Percentiles rank a stretch among this genome's conserved stretches.
Conservation (phyloP, 495 filamentous ascomycete species). For the Cladorrhinum samala region DNA sequence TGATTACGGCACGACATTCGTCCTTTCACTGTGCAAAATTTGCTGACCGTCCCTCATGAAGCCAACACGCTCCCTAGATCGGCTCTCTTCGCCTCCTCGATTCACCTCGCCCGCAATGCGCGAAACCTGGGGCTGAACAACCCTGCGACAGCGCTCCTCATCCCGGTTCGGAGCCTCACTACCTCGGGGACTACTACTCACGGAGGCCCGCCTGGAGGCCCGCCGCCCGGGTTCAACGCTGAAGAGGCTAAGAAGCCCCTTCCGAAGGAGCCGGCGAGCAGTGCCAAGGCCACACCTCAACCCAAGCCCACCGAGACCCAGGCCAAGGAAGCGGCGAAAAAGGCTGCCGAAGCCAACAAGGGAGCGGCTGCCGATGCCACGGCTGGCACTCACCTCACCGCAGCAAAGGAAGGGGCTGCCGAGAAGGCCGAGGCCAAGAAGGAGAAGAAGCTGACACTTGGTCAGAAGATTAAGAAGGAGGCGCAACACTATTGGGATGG, state of each 20-base stretch:
- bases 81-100: constrained; percentile 38
- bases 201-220: constrained; percentile 50
- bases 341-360: constrained; percentile 22
- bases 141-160: constrained; percentile 58
- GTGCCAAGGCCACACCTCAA: constrained; percentile 34
- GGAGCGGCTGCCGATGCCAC: constrained; percentile 19
- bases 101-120: constrained; percentile 52
- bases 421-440: constrained; percentile 49
- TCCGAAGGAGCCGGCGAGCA: constrained; percentile 39
- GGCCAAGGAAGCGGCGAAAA: constrained; percentile 20
- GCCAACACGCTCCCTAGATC: constrained; percentile 34
- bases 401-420: constrained; percentile 26
- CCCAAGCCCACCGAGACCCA: constrained; percentile 27
- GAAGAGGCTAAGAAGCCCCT: constrained; percentile 87
- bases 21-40: background rate
- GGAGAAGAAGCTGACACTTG: constrained; percentile 71
- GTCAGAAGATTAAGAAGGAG: constrained; percentile 91
- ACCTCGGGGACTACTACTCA: constrained; percentile 61
- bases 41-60: constrained; percentile 19
- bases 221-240: constrained; percentile 90
- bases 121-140: constrained; percentile 54
- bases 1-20: constrained; percentile 14
- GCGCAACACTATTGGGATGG: constrained; percentile 96
- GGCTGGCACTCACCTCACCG: constrained; percentile 27
- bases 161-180: constrained; percentile 57